Percentiles rank a stretch among this genome's conserved stretches.
phyloP scores from a whole-genome alignment of 768 basidiomycete genomes.

The Trametes cingulata region DNA sequence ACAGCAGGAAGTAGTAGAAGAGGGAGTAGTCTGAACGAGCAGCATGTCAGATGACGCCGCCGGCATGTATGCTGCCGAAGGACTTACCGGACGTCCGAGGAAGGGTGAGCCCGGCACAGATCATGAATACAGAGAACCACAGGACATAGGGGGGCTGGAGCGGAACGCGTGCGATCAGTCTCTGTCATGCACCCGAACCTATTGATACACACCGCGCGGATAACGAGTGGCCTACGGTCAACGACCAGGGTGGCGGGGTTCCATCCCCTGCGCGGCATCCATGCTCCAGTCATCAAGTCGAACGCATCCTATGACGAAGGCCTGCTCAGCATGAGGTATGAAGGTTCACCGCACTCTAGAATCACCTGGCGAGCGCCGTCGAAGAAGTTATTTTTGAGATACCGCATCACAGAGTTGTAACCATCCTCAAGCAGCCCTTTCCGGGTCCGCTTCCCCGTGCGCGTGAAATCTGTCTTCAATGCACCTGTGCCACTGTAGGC shows the following conservation, averaged over 20 bases:
- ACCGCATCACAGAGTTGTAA: conserved; percentile 79
- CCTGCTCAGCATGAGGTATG: not conserved
- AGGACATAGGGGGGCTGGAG: conserved; percentile 80
- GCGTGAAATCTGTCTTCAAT: conserved; percentile 94
- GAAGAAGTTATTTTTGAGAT: conserved; percentile 95
- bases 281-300: conserved; percentile 90
- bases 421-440: conserved; percentile 85
- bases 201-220: conserved; percentile 68
- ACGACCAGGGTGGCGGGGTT: conserved; percentile 68
- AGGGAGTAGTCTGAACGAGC: conserved; percentile 73
- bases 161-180: not conserved
- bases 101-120: conserved; percentile 81
- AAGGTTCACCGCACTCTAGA: not conserved
- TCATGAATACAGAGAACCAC: conserved; percentile 84
- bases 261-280: conserved; percentile 80
- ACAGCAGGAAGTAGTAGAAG: conserved; percentile 80
- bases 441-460: conserved; percentile 86
- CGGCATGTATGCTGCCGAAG: not conserved
- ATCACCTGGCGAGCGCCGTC: conserved; percentile 87
- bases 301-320: conserved; percentile 74
- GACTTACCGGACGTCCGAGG: conserved; percentile 83
- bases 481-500: conserved; percentile 97
- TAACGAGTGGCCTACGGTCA: conserved; percentile 79
- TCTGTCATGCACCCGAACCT: conserved; percentile 1
- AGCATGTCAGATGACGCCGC: conserved; percentile 3